phyloP scores from a whole-genome alignment of 768 basidiomycete species.

The Piloderma croceum region DNA sequence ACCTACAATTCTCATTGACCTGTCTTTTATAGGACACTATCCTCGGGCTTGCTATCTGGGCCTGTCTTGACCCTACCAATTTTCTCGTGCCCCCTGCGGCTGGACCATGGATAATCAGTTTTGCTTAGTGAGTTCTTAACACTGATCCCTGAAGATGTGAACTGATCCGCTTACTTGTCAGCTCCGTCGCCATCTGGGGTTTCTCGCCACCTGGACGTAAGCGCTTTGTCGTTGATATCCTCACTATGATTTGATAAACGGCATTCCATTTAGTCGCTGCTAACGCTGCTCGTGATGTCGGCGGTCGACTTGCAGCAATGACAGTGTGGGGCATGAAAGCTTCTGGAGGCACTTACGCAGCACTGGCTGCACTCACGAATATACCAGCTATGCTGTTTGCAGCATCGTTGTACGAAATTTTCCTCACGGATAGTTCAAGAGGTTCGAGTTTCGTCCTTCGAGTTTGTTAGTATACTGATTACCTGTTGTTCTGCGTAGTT shows the following conservation, averaged over 20 bases:
- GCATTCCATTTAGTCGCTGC: conserved; percentile 39
- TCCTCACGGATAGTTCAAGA: conserved; percentile 54
- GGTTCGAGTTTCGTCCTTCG: conserved; percentile 27
- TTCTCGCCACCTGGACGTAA: conserved; percentile 46
- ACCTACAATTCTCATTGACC: not conserved
- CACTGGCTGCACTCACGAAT: conserved; percentile 59
- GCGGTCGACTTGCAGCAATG: conserved; percentile 55
- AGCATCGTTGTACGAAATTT: conserved; percentile 47
- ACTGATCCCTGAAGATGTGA: not conserved
- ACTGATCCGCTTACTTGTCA: conserved; percentile 16
- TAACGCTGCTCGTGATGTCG: conserved; percentile 66
- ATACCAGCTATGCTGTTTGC: conserved; percentile 59
- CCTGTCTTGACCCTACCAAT: conserved; percentile 53
- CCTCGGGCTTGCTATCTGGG: conserved; percentile 48
- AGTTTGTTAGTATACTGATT: not conserved
- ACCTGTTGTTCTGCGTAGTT: not conserved
- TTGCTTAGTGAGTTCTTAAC: conserved; percentile 48
- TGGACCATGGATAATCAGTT: conserved; percentile 47
- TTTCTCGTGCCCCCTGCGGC: conserved; percentile 46
- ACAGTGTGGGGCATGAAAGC: conserved; percentile 55
- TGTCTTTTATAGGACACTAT: conserved; percentile 34
- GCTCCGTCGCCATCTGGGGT: conserved; percentile 56
- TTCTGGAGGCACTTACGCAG: conserved; percentile 50
- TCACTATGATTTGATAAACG: not conserved
- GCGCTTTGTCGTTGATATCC: conserved; percentile 10